Evolutionary conservation across 1,139 yeast genomes (phyloP), one percentile per base, ranked within the genome.

Genomic region (Lizanozyma gosingica): DNA sequence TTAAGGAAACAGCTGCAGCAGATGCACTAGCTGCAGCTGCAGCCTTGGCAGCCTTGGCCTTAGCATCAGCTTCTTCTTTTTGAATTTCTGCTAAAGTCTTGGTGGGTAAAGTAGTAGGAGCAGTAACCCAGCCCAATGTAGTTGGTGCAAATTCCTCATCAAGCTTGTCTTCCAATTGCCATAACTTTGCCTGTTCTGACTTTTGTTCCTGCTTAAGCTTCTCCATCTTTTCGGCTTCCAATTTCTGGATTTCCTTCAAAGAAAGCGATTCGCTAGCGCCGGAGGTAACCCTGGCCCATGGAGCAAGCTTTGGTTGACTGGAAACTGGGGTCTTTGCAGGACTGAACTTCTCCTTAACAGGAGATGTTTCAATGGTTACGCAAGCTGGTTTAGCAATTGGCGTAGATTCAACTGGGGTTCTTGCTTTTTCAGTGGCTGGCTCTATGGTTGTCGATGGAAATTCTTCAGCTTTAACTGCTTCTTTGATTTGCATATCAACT

Each of bases 231-330:
- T 73, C 77, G 36, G 80, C 81, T 54, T 83, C 94, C 44, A 80
- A 59, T 46, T 69, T 74, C 57, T 83, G 92, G 46, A 85, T 81
- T 55, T 85, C 86, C 44, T 78, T 76, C 48, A 85, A 64, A 1
- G 86, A 70, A 44, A 80, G 61, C n/a, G 70, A 57, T 35, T 82
- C 80, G 40, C 68, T 61, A 15, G 60, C 50, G 14, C 57, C 47
- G 4, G 56, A 47, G 32, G 57, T 36, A 15, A 56, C 51, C 9
- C 61, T 49, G 4, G 83, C 82, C 83, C 83, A 78, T 35, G 83
- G 83, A 6, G 83, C 83, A 43, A 71, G 55, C 40, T 57, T 54
- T 1, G 66, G 51, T 37, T 38, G 36, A 17, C 9, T 22, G n/a
- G n/a, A n/a, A n/a, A n/a, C n/a, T 22, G 29, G 34, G n/a, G 27